Percentiles rank a stretch among this genome's conserved stretches.
These are phyloP conservation scores for Fusarium sambucinum DNA, from an alignment of 2,329 filamentous ascomycete species.

Conservation along the genomic window DNA sequence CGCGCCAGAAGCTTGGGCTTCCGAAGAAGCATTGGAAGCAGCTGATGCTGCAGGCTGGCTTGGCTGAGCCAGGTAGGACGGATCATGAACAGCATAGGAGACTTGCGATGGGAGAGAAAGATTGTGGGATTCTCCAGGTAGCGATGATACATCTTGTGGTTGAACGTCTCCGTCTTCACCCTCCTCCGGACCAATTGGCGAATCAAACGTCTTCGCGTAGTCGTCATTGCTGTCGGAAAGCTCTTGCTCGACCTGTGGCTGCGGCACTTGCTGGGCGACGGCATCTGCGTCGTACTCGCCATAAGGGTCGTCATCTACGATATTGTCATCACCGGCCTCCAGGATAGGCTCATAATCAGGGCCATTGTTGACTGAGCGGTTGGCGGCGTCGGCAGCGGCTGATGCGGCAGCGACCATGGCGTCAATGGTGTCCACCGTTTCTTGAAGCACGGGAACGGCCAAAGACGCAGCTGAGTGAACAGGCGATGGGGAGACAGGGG, in stretches of 20 bases:
- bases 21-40: slow-evolving; percentile 48
- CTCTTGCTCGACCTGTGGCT: slow-evolving; percentile 48
- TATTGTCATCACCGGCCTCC: slow-evolving; percentile 54
- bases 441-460: slow-evolving; percentile 64
- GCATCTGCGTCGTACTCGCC: slow-evolving; percentile 54
- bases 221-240: slow-evolving; percentile 58
- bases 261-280: slow-evolving; percentile 45
- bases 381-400: slow-evolving; percentile 47
- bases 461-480: slow-evolving; percentile 61
- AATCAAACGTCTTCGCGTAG: slow-evolving; percentile 65
- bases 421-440: slow-evolving; percentile 64
- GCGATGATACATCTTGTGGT: slow-evolving; percentile 60
- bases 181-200: slow-evolving; percentile 56
- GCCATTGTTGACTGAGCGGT: slow-evolving; percentile 48
- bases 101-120: slow-evolving; percentile 52
- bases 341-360: slow-evolving; percentile 52
- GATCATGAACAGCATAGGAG: slow-evolving; percentile 51
- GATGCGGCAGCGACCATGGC: slow-evolving; percentile 58
- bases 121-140: slow-evolving; percentile 58
- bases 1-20: slow-evolving; percentile 44
- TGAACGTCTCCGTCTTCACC: slow-evolving; percentile 53
- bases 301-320: slow-evolving; percentile 62
- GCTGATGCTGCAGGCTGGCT: slow-evolving; percentile 42
- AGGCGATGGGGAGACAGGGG: slow-evolving; percentile 63
- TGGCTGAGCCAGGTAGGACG: slow-evolving; percentile 47